Percentiles rank a stretch among this genome's conserved stretches.
These are phyloP conservation scores for Diplosphaera chodatii DNA, from an alignment of 139 green algal genomes.

Conservation along the genomic window DNA sequence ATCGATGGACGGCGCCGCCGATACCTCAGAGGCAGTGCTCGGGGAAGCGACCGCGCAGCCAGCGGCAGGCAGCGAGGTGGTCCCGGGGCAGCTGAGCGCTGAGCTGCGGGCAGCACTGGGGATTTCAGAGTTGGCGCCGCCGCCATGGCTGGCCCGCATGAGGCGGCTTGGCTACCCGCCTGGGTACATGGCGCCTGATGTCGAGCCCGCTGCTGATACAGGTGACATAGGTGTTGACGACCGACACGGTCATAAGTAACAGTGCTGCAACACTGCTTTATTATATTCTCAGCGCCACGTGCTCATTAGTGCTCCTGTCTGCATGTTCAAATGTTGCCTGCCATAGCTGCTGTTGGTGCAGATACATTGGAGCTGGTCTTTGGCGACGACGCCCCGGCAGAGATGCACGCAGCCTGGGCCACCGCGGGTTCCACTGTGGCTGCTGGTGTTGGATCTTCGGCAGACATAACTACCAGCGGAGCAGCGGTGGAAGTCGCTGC, in stretches of 20 bases:
- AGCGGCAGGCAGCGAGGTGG: slow-evolving; percentile 2
- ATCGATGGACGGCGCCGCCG: neutral
- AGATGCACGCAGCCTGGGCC: neutral
- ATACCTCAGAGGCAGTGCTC: neutral
- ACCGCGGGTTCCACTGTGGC: no score
- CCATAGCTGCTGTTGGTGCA: neutral
- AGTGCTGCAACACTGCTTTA: neutral
- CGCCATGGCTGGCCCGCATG: slow-evolving; percentile 40
- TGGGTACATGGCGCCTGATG: slow-evolving; percentile 9
- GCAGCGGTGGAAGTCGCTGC: no score
- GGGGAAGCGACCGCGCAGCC: neutral
- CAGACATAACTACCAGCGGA: neutral
- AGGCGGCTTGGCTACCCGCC: slow-evolving; percentile 30
- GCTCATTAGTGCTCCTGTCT: no score
- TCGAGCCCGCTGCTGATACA: neutral
- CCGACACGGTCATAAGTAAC: neutral
- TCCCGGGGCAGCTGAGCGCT: slow-evolving; percentile 14
- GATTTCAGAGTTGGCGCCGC: slow-evolving; percentile 18
- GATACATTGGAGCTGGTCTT: neutral
- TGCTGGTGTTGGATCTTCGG: neutral
- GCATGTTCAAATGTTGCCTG: neutral
- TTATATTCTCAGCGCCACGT: no score
- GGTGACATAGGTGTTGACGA: no score
- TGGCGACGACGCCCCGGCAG: neutral
- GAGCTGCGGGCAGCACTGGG: slow-evolving; percentile 24